A percentile compares a stretch with the other conserved stretches of the same genome.
Evolutionary conservation across 495 filamentous ascomycete species (phyloP).

Genomic region (Staphylotrichum tortipilum): DNA sequence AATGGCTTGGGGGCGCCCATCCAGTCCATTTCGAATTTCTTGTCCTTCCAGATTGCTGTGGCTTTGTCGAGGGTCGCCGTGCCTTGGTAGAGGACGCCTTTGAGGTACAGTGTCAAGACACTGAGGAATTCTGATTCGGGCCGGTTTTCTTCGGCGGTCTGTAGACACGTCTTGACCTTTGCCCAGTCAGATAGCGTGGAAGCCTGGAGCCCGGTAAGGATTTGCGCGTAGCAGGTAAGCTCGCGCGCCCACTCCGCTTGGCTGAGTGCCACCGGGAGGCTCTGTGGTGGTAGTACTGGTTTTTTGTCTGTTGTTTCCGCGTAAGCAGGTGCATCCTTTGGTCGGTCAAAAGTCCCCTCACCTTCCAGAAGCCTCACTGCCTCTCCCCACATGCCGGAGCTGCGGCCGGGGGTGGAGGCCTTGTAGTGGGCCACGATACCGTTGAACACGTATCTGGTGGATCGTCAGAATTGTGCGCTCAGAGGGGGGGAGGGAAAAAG

Average conservation of each 20-base stretch:
- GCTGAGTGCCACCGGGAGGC: constrained; percentile 38
- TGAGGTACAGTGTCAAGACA: constrained; percentile 54
- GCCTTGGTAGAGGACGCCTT: constrained; percentile 70
- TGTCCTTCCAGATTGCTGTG: constrained; percentile 54
- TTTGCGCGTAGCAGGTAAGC: constrained; percentile 37
- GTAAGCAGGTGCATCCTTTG: constrained; percentile 13
- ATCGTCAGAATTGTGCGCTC: constrained; percentile 30
- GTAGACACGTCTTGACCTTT: constrained; percentile 35
- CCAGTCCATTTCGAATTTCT: constrained; percentile 43
- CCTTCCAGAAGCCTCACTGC: constrained; percentile 25
- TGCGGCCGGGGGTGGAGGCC: constrained; percentile 57
- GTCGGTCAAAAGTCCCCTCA: background rate
- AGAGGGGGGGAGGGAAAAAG: background rate
- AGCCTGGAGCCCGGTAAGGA: constrained; percentile 39
- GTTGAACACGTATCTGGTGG: constrained; percentile 46
- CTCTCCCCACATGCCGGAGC: constrained; percentile 36
- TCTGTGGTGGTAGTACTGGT: constrained; percentile 17
- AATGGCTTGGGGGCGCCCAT: constrained; percentile 27
- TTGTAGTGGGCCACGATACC: constrained; percentile 59
- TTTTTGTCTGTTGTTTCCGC: constrained; percentile 22
- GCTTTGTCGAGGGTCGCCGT: constrained; percentile 61
- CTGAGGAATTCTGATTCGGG: constrained; percentile 26
- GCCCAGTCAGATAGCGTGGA: constrained; percentile 39
- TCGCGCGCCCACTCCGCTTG: constrained; percentile 36
- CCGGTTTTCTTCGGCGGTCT: constrained; percentile 26